Percentiles rank a stretch among this genome's conserved stretches.
phyloP scores from a whole-genome alignment of 2,329 filamentous ascomycete genomes.

The Fusarium pseudonygamai region DNA sequence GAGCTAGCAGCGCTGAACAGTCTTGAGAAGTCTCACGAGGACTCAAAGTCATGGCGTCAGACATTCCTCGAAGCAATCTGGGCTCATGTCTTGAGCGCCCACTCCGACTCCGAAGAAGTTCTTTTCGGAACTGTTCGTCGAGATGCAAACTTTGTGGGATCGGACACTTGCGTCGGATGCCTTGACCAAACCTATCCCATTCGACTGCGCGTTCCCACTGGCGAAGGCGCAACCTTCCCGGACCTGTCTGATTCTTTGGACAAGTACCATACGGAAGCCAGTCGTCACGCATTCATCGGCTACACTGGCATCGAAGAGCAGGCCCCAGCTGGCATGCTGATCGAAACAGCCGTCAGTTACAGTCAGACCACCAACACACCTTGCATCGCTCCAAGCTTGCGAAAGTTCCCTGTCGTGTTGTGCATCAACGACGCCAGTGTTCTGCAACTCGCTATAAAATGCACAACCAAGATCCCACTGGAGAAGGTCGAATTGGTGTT shows the following conservation, averaged over 20 bases:
- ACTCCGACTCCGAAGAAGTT: neutral
- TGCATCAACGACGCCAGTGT: conserved; percentile 1
- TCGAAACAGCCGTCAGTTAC: conserved; percentile 12
- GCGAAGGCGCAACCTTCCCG: neutral
- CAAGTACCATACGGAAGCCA: neutral
- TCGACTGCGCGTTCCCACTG: neutral
- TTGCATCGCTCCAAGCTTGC: neutral
- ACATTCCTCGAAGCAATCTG: conserved; percentile 1
- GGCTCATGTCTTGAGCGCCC: neutral
- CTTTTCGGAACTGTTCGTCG: conserved; percentile 1
- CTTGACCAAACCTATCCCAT: conserved; percentile 6
- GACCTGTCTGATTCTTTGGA: neutral
- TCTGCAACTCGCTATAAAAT: neutral
- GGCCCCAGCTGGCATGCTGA: neutral
- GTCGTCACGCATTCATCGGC: conserved; percentile 1
- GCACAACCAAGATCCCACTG: conserved; percentile 2
- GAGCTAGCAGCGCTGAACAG: neutral
- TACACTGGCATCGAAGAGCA: neutral
- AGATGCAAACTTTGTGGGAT: conserved; percentile 2
- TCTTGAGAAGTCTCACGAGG: neutral
- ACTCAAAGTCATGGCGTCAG: neutral
- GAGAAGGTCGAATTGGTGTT: neutral
- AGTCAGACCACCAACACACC: conserved; percentile 11
- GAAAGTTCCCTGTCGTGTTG: conserved; percentile 1
- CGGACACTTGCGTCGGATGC: conserved; percentile 3